These are phyloP conservation scores for Thermoascus crustaceus DNA, from an alignment of 2,329 filamentous ascomycete species.

Conservation along the genomic window DNA sequence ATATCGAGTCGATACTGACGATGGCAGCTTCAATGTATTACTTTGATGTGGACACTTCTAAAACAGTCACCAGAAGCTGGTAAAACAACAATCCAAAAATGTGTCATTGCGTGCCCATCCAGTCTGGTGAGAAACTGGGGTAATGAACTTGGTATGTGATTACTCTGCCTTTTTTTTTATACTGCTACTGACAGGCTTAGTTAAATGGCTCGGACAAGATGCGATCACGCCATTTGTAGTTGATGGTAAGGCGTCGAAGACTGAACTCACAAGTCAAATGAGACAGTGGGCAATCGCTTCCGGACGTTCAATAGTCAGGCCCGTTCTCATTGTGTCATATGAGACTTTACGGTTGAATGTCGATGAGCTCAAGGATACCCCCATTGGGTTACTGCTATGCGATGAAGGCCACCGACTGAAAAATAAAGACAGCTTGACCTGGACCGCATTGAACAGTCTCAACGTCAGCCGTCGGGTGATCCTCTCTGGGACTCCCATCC, in stretches of 20 bases:
- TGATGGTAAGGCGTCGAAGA: conserved; percentile 91
- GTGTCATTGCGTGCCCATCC: conserved; percentile 91
- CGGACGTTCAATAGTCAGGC: conserved; percentile 80
- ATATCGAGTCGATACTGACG: conserved; percentile 14
- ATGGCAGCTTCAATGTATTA: conserved; percentile 74
- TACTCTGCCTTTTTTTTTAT: neutral
- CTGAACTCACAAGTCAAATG: conserved; percentile 81
- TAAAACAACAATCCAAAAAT: conserved; percentile 88
- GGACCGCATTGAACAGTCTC: conserved; percentile 78
- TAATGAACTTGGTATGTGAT: conserved; percentile 61
- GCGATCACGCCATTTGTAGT: conserved; percentile 91
- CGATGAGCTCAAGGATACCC: conserved; percentile 78
- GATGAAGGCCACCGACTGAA: conserved; percentile 96
- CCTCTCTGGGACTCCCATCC: conserved; percentile 91
- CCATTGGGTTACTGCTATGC: conserved; percentile 86
- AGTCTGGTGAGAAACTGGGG: conserved; percentile 98
- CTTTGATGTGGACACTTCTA: conserved; percentile 89
- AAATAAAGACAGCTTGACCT: conserved; percentile 93
- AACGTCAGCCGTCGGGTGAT: conserved; percentile 91
- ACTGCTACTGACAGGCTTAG: conserved; percentile 25
- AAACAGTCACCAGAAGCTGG: conserved; percentile 96
- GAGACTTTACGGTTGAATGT: conserved; percentile 89
- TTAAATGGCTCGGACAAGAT: conserved; percentile 91
- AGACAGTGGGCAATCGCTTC: conserved; percentile 90
- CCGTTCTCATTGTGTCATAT: conserved; percentile 95